A percentile compares a stretch with the other conserved stretches of the same genome.
Evolutionary conservation across 1,284 basidiomycete genomes (phyloP).

Genomic region (Phlebopus sp.): DNA sequence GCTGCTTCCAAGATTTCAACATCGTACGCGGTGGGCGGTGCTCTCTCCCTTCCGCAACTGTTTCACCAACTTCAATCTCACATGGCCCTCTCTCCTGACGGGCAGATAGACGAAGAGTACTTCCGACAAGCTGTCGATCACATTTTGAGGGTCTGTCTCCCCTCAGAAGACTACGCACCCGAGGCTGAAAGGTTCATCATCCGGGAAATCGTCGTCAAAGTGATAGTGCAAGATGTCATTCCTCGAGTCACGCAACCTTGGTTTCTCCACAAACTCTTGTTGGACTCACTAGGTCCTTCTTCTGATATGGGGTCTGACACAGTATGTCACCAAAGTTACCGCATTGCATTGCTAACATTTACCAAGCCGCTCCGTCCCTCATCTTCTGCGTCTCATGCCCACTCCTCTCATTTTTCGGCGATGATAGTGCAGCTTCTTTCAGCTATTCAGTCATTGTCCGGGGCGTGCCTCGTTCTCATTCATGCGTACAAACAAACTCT

Average conservation of each 20-base stretch:
- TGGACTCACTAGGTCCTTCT: constrained; percentile 55
- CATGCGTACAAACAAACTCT: constrained; percentile 65
- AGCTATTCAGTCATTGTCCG: constrained; percentile 67
- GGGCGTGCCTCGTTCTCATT: constrained; percentile 61
- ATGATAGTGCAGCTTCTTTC: constrained; percentile 68
- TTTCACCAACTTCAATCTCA: constrained; percentile 80
- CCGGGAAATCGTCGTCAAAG: constrained; percentile 73
- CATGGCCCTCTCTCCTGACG: constrained; percentile 67
- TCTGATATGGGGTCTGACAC: constrained; percentile 30
- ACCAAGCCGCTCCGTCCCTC: constrained; percentile 22
- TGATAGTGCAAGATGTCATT: constrained; percentile 63
- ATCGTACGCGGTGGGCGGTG: constrained; percentile 65
- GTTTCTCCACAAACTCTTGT: constrained; percentile 69
- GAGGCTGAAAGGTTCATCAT: constrained; percentile 72
- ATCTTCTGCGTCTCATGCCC: constrained; percentile 23
- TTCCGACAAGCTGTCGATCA: constrained; percentile 73
- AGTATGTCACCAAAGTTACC: constrained; percentile 27
- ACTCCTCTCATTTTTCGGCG: constrained; percentile 50
- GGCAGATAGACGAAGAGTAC: constrained; percentile 68
- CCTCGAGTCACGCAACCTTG: constrained; percentile 75
- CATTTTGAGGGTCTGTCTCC: constrained; percentile 63
- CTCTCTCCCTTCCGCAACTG: constrained; percentile 55
- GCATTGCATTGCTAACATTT: constrained; percentile 2
- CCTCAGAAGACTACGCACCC: constrained; percentile 73
- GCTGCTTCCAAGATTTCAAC: constrained; percentile 59